Evolutionary conservation across 352 stramenopile genomes (phyloP), one percentile per base, ranked within the genome.

Genomic region (Peronosclerospora sorghi): DNA sequence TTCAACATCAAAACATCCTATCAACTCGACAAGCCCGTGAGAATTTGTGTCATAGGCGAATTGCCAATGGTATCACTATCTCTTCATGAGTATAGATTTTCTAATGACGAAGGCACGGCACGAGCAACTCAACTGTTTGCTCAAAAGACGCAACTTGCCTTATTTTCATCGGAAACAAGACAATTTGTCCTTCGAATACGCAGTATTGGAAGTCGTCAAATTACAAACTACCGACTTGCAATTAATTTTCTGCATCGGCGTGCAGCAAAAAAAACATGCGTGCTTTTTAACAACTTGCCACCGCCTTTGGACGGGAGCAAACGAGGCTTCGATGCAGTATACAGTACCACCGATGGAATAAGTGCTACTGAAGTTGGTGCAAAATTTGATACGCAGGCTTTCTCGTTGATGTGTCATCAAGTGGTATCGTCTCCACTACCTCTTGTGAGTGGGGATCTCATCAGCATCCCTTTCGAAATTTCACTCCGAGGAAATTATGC

Each of bases 121-220:
- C 32, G 10, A 10, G 29, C 29, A 27, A 45, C 13, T 24, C 15
- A 55, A 28, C 43, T 12, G 5, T 8, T 15, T 9, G 18, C 19
- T 24, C 26, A 41, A n/a, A 58, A 63, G 13, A 32, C 62, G 24
- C 63, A 58, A 7, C 60, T 86, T 10, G 66, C 63, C 14, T 83
- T 88, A 71, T 85, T 83, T 52, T 48, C 58, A 18, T 80, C 62
- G 23, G 76, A 88, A 47, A 78, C 51, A 10, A 86, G 80, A 32
- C 62, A 51, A 15, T 85, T 55, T 35, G 54, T 69, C 41, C 35
- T 88, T 26, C 52, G 69, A 29, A 48, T 86, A 5, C 67, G 60
- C 32, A 83, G 77, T 46, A 59, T 47, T 13, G 68, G 73, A 3
- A 68, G 67, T 19, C 51, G 45, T 4, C 34, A 39, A 14, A 81